Evolutionary conservation across 805 yeast genomes (phyloP).

Genomic region (Schwanniomyces vanrijiae): DNA sequence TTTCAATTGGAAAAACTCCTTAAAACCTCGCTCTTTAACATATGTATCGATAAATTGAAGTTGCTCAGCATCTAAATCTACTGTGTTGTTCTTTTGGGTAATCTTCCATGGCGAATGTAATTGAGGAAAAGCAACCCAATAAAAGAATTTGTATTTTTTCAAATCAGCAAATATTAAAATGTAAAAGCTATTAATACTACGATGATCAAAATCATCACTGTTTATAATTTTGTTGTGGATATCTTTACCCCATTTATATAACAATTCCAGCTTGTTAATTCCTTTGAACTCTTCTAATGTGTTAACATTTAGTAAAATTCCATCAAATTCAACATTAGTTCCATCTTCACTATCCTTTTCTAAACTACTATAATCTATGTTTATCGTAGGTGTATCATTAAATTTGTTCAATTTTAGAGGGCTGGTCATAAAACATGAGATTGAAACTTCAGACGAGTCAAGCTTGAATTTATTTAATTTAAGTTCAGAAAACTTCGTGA

Average conservation of each 20-base stretch:
- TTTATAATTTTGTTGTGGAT: conserved; percentile 31
- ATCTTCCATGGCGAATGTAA: conserved; percentile 53
- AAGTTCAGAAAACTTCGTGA: conserved; percentile 66
- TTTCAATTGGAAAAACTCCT: conserved; percentile 13
- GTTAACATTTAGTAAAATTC: conserved; percentile 59
- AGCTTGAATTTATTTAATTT: conserved; percentile 76
- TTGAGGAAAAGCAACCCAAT: conserved; percentile 87
- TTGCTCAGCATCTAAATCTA: background rate
- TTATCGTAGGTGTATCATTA: conserved; percentile 34
- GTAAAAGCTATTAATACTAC: conserved; percentile 35
- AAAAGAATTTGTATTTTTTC: conserved; percentile 81
- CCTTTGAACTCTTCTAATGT: conserved; percentile 83
- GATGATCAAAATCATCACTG: conserved; percentile 14
- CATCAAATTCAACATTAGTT: conserved; percentile 24
- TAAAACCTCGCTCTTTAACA: background rate
- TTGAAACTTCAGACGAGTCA: conserved; percentile 43
- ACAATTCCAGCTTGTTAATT: conserved; percentile 58
- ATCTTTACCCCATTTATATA: conserved; percentile 41
- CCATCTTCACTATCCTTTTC: conserved; percentile 9
- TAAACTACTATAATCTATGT: conserved; percentile 35
- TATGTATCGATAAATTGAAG: background rate
- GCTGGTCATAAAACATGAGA: conserved; percentile 45
- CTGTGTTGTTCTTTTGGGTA: conserved; percentile 5
- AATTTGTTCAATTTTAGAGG: conserved; percentile 34
- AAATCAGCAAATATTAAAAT: conserved; percentile 78